Evolutionary conservation across 2,329 filamentous ascomycete species (phyloP).

Genomic region (Fusarium euwallaceae): DNA sequence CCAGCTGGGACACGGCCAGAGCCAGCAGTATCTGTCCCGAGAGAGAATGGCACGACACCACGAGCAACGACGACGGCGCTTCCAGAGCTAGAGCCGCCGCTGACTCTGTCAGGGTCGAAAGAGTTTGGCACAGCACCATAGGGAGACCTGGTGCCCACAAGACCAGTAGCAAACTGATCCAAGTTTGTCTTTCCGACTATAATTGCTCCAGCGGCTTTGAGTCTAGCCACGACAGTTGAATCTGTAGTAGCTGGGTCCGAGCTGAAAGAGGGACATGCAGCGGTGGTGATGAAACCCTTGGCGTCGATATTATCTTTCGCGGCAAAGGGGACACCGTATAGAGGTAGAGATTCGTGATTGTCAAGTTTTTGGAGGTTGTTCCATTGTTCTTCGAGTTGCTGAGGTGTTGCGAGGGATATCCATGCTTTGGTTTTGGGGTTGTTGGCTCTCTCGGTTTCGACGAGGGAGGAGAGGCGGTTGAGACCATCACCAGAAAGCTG

Average conservation of each 20-base stretch:
- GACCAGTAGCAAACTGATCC: conserved; percentile 73
- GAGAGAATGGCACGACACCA: conserved; percentile 66
- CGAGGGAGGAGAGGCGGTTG: conserved; percentile 43
- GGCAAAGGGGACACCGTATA: conserved; percentile 70
- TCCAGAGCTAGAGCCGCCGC: conserved; percentile 70
- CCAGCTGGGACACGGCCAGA: conserved; percentile 67
- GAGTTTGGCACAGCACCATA: conserved; percentile 69
- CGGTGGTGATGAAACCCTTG: conserved; percentile 64
- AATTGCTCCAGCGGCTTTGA: conserved; percentile 67
- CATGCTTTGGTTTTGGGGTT: conserved; percentile 47
- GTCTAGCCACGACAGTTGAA: conserved; percentile 61
- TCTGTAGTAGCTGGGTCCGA: conserved; percentile 60
- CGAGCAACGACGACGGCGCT: conserved; percentile 67
- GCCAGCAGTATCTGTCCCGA: conserved; percentile 69
- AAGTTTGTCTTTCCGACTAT: conserved; percentile 71
- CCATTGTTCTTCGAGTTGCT: conserved; percentile 45
- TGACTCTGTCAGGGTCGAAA: conserved; percentile 55
- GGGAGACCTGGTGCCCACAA: conserved; percentile 71
- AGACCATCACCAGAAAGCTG: conserved; percentile 46
- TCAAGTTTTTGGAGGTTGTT: conserved; percentile 20
- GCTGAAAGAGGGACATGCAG: conserved; percentile 63
- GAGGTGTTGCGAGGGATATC: conserved; percentile 49
- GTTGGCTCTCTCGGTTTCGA: conserved; percentile 33
- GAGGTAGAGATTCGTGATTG: conserved; percentile 52
- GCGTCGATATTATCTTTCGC: conserved; percentile 70